These are phyloP conservation scores for Trichoderma pleuroti DNA, from an alignment of 2,329 filamentous ascomycete species.

Conservation along the genomic window DNA sequence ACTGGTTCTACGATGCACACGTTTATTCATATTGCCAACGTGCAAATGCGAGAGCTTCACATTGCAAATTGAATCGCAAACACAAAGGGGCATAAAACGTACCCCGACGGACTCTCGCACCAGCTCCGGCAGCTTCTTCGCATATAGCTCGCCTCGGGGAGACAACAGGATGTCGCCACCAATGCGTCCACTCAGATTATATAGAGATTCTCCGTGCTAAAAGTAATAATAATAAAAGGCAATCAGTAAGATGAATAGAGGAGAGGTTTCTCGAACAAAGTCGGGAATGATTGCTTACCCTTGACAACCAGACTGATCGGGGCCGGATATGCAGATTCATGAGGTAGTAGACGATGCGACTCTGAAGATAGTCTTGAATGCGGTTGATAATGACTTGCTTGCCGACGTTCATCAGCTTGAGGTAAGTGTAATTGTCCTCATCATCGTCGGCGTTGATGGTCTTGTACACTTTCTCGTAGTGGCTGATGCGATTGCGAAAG, in stretches of 20 bases:
- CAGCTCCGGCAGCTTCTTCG: constrained; percentile 76
- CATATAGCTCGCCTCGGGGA: constrained; percentile 81
- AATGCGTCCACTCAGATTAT: constrained; percentile 86
- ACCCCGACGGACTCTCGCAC: constrained; percentile 84
- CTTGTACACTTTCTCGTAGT: constrained; percentile 96
- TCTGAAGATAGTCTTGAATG: constrained; percentile 95
- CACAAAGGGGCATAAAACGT: constrained; percentile 34
- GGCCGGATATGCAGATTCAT: constrained; percentile 99
- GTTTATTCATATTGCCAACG: not conserved
- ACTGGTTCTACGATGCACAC: not conserved
- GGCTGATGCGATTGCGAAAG: constrained; percentile 89
- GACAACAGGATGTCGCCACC: constrained; percentile 89
- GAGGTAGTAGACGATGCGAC: constrained; percentile 93
- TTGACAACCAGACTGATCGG: constrained; percentile 91
- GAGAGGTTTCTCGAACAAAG: not conserved
- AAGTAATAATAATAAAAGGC: not conserved
- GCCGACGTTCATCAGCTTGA: constrained; percentile 96
- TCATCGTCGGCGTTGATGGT: constrained; percentile 78
- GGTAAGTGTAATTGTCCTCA: constrained; percentile 84
- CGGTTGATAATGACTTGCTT: constrained; percentile 97
- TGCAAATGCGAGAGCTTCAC: not conserved
- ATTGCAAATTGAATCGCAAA: not conserved
- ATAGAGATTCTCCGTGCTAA: constrained; percentile 90
- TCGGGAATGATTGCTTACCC: constrained; percentile 53
- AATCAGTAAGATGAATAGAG: not conserved